These are phyloP conservation scores for Mucuna pruriens DNA, from an alignment of 306 rosid species.

Conservation along the genomic window DNA sequence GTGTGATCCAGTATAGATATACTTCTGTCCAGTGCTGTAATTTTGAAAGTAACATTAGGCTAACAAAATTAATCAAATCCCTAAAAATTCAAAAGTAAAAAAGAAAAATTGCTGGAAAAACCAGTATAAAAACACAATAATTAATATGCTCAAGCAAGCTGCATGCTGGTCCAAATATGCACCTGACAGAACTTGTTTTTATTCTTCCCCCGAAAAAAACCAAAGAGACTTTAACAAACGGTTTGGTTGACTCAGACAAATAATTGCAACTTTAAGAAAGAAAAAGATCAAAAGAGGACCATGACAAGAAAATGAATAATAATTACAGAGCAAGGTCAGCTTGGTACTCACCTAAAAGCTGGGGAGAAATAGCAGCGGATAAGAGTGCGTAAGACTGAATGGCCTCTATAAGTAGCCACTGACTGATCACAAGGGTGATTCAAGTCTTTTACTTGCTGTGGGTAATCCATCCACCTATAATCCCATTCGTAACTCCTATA, in stretches of 20 bases:
- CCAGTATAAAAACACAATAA: neutral
- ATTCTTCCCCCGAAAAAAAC: neutral
- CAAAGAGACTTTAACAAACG: neutral
- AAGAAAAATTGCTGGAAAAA: neutral
- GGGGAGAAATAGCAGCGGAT: conserved; percentile 97
- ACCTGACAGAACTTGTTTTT: conserved; percentile 10
- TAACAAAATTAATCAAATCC: conserved; percentile 21
- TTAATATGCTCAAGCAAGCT: conserved; percentile 12
- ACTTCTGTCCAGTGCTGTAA: conserved; percentile 98
- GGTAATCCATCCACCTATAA: conserved; percentile 97
- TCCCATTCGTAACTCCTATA: conserved; percentile 76
- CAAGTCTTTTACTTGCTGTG: conserved; percentile 60
- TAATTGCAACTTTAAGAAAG: conserved; percentile 22
- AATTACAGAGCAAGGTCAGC: neutral
- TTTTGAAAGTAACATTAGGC: conserved; percentile 22
- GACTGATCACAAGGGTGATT: conserved; percentile 85
- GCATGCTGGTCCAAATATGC: conserved; percentile 26
- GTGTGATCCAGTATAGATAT: conserved; percentile 95
- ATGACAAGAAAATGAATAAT: conserved; percentile 12
- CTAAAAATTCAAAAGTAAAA: conserved; percentile 1
- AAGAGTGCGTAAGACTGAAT: conserved; percentile 87
- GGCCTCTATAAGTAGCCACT: conserved; percentile 87
- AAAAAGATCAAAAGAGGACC: neutral
- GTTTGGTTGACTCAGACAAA: neutral
- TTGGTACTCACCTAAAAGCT: conserved; percentile 64